Conservation (phyloP, 2,329 filamentous ascomycete genomes). For the Fusarium longipes region DNA sequence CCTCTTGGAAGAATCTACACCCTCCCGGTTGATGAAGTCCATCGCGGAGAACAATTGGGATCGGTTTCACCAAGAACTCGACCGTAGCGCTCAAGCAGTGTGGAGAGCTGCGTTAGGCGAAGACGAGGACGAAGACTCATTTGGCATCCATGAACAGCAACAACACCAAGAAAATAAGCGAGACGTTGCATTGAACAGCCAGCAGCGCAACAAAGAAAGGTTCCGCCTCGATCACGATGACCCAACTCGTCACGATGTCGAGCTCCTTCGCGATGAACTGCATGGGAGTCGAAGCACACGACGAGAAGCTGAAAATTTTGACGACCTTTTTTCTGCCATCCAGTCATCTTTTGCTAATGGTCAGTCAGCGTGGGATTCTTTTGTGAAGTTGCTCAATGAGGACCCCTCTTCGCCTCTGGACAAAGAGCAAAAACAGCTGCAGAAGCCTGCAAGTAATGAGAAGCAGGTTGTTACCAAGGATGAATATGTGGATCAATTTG, state of each 20-base stretch:
- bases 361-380: conserved; percentile 55
- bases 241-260: neutral
- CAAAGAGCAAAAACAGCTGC: conserved; percentile 11
- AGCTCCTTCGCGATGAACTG: conserved; percentile 20
- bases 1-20: conserved; percentile 51
- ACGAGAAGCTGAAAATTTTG: conserved; percentile 50
- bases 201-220: conserved; percentile 20
- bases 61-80: conserved; percentile 48
- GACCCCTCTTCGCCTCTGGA: conserved; percentile 16
- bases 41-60: conserved; percentile 45
- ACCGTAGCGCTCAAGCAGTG: conserved; percentile 44
- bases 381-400: conserved; percentile 52
- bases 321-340: conserved; percentile 56
- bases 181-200: neutral
- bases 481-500: conserved; percentile 57
- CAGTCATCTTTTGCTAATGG: conserved; percentile 53
- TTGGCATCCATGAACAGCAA: conserved; percentile 23
- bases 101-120: conserved; percentile 43
- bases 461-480: conserved; percentile 53
- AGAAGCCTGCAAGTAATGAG: conserved; percentile 29
- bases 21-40: conserved; percentile 28
- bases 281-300: conserved; percentile 8
- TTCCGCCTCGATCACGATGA: conserved; percentile 7
- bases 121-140: conserved; percentile 14
- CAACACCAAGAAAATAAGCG: conserved; percentile 2